Base-by-base conservation (phyloP, 257 asterid genomes). In the Leptodermis oblonga region DNA sequence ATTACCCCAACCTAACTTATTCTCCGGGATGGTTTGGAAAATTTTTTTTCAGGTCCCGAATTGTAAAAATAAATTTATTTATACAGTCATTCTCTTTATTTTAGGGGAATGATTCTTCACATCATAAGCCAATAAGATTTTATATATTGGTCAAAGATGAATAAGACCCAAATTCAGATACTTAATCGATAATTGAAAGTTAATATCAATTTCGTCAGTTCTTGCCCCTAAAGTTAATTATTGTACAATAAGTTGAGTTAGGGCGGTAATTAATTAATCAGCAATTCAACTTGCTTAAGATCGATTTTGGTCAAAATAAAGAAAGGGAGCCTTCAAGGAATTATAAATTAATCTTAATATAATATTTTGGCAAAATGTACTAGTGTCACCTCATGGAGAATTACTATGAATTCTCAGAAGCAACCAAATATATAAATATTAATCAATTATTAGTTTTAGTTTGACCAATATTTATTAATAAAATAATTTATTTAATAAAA, bases 401-500 rank as follows among this genome's bases (percentile, higher is more conserved):
- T n/a, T 62, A 0, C n/a, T n/a, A n/a, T n/a, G 14, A 2, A 62
- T 22, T n/a, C 22, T 3, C 11, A 23, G 34, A 33, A 60, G 22
- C 65, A 33, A 22, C 67, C 52, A 39, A 39, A n/a, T n/a, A n/a
- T 8, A 37, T 37, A n/a, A 11, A 14, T 2, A 43, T 43, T 12
- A 62, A n/a, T 62, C 31, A 37, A 39, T 22, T 15, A 23, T 22
- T n/a, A n/a, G 3, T 6, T 34, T 39, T 34, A 23, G 26, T 22
- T 62, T 62, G 68, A 62, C 51, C 51, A n/a, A n/a, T n/a, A n/a
- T n/a, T n/a, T n/a, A n/a, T 46, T 12, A 39, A n/a, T n/a, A 10
- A 36, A n/a, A 11, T 12, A 18, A 25, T 13, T 39, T 23, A 18
- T 2, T 7, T n/a, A n/a, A n/a, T n/a, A n/a, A 48, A 48, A 20